A percentile compares a stretch with the other conserved stretches of the same genome.
Conservation (phyloP, 2,329 filamentous ascomycete species). For the Madurella mycetomatis region DNA sequence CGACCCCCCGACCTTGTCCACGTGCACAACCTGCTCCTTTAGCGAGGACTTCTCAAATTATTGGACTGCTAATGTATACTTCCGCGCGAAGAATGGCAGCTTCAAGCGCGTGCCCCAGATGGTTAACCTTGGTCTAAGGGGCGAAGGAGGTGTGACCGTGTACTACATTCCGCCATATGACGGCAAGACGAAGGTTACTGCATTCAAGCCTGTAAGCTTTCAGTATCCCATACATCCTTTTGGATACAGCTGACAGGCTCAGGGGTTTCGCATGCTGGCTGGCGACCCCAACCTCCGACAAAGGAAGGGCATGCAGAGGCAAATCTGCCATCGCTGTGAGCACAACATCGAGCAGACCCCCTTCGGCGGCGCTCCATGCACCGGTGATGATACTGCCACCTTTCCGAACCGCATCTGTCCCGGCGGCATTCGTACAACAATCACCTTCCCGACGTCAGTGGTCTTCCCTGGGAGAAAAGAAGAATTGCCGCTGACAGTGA, state of each 20-base stretch:
- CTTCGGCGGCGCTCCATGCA: conserved; percentile 26
- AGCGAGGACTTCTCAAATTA: conserved; percentile 37
- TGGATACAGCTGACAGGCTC: background rate
- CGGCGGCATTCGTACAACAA: conserved; percentile 40
- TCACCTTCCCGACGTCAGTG: conserved; percentile 38
- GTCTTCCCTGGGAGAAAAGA: conserved; percentile 13
- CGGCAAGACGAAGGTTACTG: conserved; percentile 37
- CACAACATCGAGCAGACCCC: conserved; percentile 23
- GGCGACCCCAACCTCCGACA: conserved; percentile 29
- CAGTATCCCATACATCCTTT: background rate
- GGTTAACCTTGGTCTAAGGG: conserved; percentile 31
- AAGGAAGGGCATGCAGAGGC: conserved; percentile 21
- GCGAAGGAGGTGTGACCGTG: conserved; percentile 35
- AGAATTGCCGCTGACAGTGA: background rate
- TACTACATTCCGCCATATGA: conserved; percentile 40
- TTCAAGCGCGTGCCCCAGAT: conserved; percentile 35
- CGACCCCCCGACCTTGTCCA: conserved; percentile 22
- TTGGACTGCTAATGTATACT: conserved; percentile 34
- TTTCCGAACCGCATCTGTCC: conserved; percentile 36
- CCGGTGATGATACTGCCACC: conserved; percentile 32
- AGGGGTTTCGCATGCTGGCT: conserved; percentile 39
- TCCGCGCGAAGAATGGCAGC: conserved; percentile 29
- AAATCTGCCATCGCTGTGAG: conserved; percentile 29
- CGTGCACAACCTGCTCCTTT: conserved; percentile 31
- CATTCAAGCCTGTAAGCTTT: conserved; percentile 34